Evolutionary conservation across 352 stramenopile genomes (phyloP).

Genomic region (Pythium dissimile): DNA sequence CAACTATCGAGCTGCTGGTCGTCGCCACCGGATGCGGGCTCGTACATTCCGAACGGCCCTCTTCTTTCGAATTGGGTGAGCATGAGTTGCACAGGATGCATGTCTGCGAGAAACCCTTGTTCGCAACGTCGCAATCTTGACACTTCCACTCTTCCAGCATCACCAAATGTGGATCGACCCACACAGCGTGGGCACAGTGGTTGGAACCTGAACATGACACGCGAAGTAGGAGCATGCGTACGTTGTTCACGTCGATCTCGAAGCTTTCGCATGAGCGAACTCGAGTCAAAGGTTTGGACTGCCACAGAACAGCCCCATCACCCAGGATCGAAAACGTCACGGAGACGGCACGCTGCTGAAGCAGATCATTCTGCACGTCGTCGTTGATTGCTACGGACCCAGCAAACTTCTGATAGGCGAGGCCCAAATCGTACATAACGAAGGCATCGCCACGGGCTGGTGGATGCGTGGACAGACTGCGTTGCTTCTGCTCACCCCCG

Average conservation of each 20-base stretch:
- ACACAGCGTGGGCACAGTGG: slow-evolving; percentile 74
- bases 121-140: slow-evolving; percentile 56
- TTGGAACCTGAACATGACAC: slow-evolving; percentile 73
- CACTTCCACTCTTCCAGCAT: slow-evolving; percentile 74
- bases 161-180: slow-evolving; percentile 71
- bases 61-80: background rate
- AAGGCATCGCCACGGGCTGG: slow-evolving; percentile 66
- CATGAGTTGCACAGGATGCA: slow-evolving; percentile 60
- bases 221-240: slow-evolving; percentile 78
- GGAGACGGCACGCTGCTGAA: slow-evolving; percentile 51
- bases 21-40: no score
- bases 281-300: slow-evolving; percentile 60
- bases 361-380: slow-evolving; percentile 50
- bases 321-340: slow-evolving; percentile 70
- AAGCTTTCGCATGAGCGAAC: slow-evolving; percentile 41
- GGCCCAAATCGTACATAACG: slow-evolving; percentile 76
- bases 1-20: background rate
- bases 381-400: slow-evolving; percentile 77
- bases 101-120: slow-evolving; percentile 48
- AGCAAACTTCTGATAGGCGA: slow-evolving; percentile 51
- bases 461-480: slow-evolving; percentile 77
- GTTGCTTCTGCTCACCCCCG: slow-evolving; percentile 58
- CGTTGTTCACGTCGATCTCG: slow-evolving; percentile 44
- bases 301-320: slow-evolving; percentile 67
- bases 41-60: no score